Evolutionary conservation across 2,329 filamentous ascomycete genomes (phyloP).

Genomic region (Diaporthe capsici): DNA sequence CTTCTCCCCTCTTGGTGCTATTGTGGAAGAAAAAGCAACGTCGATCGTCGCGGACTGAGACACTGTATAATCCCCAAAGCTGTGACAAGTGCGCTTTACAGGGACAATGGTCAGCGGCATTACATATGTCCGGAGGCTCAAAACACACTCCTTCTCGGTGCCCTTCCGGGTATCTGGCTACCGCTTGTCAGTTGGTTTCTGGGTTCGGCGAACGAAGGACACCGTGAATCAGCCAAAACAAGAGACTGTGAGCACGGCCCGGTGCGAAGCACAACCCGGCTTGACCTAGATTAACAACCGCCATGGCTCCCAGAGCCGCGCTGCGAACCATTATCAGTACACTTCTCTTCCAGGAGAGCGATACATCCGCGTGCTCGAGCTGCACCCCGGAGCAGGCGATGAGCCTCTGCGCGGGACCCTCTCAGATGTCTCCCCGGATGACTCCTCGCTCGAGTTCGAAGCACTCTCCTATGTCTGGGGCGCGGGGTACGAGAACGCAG

Average conservation of each 20-base stretch:
- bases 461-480: constrained; percentile 1
- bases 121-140: background rate
- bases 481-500: too few species aligned
- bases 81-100: too few species aligned
- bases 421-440: background rate
- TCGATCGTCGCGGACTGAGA: background rate
- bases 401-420: background rate
- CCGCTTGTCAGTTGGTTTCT: background rate
- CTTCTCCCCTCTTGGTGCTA: background rate
- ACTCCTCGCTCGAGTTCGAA: background rate
- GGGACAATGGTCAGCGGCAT: background rate
- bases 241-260: background rate
- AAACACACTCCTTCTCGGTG: background rate
- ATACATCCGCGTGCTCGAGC: constrained; percentile 9
- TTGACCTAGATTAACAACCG: background rate
- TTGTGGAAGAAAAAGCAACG: background rate
- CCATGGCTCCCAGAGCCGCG: background rate
- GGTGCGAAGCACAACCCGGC: background rate
- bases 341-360: background rate
- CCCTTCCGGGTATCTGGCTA: background rate
- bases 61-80: too few species aligned
- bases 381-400: background rate
- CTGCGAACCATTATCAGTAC: background rate
- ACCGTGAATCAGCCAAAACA: background rate
- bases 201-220: background rate